phyloP scores from a whole-genome alignment of 345 rosid species.

The Cardamine chenopodiifolia region DNA sequence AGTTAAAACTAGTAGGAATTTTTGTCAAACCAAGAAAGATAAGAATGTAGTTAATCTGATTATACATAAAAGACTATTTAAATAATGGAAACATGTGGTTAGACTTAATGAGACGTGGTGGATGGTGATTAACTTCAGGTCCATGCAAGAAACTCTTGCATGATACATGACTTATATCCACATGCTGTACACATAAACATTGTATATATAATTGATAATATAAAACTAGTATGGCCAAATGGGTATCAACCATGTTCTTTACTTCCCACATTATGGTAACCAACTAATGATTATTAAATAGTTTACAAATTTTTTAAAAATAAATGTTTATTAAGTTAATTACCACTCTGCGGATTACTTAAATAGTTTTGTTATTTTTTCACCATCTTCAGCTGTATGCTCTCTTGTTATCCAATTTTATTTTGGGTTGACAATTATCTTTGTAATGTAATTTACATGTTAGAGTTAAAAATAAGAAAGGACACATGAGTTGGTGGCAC shows the following conservation, averaged over 20 bases:
- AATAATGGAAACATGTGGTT: conserved; percentile 34
- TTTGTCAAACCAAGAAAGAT: conserved; percentile 17
- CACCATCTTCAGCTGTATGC: not conserved
- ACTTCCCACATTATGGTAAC: conserved; percentile 34
- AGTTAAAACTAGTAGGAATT: conserved; percentile 1
- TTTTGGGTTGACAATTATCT: not conserved
- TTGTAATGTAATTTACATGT: not conserved
- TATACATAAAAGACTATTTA: not conserved
- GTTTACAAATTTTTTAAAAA: not conserved
- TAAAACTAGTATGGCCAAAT: conserved; percentile 14
- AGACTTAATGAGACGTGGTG: conserved; percentile 39
- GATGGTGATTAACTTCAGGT: conserved; percentile 34
- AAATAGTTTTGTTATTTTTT: not conserved
- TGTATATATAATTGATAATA: not conserved
- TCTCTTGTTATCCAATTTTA: not conserved
- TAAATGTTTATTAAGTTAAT: not conserved
- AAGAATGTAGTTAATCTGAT: conserved; percentile 20
- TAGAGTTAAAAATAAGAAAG: not conserved
- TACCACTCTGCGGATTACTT: not conserved
- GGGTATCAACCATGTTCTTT: conserved; percentile 34
- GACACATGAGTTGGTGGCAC: not conserved
- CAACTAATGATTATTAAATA: conserved; percentile 17
- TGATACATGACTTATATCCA: conserved; percentile 37
- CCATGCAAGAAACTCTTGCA: conserved; percentile 37
- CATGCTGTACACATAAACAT: conserved; percentile 23